These are phyloP conservation scores for Lepiota subincarnata DNA, from an alignment of 768 basidiomycete genomes.

Conservation along the genomic window DNA sequence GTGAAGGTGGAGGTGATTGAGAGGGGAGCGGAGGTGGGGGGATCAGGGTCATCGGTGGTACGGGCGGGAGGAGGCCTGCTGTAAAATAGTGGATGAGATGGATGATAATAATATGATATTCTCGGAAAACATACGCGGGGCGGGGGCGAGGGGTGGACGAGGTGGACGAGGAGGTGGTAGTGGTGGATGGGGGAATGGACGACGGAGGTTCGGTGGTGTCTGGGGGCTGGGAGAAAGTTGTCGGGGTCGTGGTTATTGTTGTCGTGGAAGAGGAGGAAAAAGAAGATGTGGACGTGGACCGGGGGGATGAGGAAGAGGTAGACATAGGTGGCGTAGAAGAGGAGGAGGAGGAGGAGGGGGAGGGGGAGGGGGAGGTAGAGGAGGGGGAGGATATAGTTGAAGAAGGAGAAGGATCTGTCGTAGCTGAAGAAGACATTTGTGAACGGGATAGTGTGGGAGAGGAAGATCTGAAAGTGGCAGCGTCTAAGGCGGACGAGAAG, in stretches of 20 bases:
- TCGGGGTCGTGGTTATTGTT: slow-evolving; percentile 15
- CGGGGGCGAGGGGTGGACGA: slow-evolving; percentile 14
- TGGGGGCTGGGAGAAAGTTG: slow-evolving; percentile 13
- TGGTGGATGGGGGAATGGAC: background rate
- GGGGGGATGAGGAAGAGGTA: slow-evolving; percentile 20
- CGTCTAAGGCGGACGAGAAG: slow-evolving; percentile 11
- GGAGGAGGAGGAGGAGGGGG: slow-evolving; percentile 15
- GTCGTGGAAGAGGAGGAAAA: slow-evolving; percentile 12
- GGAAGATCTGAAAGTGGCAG: slow-evolving; percentile 18
- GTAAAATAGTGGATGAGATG: slow-evolving; percentile 28
- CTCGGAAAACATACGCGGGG: slow-evolving; percentile 15
- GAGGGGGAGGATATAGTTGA: slow-evolving; percentile 11
- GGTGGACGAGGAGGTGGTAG: slow-evolving; percentile 12
- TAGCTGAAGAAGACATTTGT: slow-evolving; percentile 15
- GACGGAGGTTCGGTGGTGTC: background rate
- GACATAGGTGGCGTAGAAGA: slow-evolving; percentile 18
- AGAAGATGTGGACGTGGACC: slow-evolving; percentile 13
- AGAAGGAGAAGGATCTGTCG: slow-evolving; percentile 3
- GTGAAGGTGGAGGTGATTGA: slow-evolving; percentile 54
- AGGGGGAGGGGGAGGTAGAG: slow-evolving; percentile 15
- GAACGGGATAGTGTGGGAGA: slow-evolving; percentile 18
- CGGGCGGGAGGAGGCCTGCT: slow-evolving; percentile 48
- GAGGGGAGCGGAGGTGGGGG: slow-evolving; percentile 46
- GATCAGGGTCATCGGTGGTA: slow-evolving; percentile 57
- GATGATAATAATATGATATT: slow-evolving; percentile 16